phyloP scores from a whole-genome alignment of 192 early-diverging fungal genomes.

The Helicostylum pulchrum region DNA sequence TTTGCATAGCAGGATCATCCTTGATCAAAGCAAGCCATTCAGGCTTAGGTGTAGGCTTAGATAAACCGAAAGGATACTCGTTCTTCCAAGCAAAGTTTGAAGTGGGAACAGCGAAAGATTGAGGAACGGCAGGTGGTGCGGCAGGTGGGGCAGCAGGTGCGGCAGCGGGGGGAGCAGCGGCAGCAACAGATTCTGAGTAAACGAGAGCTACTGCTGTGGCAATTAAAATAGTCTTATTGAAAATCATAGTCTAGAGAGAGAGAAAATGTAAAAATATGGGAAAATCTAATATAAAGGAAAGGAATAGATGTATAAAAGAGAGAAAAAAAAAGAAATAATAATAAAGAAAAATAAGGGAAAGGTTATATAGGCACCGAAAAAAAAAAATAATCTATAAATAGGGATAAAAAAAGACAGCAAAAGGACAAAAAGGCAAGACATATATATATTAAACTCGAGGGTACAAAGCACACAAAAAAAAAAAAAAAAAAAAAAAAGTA shows the following conservation, averaged over 20 bases:
- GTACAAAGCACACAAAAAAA: no score
- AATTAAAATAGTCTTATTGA: neutral
- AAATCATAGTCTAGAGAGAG: constrained; percentile 1
- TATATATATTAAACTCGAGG: no score
- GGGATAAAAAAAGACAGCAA: no score
- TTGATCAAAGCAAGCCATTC: constrained; percentile 41
- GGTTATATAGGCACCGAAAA: no score
- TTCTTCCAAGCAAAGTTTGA: constrained; percentile 36
- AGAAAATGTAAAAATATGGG: no score
- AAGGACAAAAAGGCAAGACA: no score
- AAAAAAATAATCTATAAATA: no score
- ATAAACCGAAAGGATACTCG: constrained; percentile 28
- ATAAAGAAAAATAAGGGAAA: no score
- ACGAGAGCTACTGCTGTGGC: constrained; percentile 12
- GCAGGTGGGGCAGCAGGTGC: neutral
- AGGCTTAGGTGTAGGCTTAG: constrained; percentile 31
- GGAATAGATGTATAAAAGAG: no score
- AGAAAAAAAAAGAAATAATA: no score
- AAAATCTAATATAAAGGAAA: no score
- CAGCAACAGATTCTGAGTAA: neutral
- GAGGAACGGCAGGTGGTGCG: neutral
- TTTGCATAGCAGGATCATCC: constrained; percentile 33
- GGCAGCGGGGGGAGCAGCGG: neutral
- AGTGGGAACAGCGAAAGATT: constrained; percentile 16
- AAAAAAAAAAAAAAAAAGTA: no score